Conservation (phyloP, 495 filamentous ascomycete species). For the Aspergillus wentii region DNA sequence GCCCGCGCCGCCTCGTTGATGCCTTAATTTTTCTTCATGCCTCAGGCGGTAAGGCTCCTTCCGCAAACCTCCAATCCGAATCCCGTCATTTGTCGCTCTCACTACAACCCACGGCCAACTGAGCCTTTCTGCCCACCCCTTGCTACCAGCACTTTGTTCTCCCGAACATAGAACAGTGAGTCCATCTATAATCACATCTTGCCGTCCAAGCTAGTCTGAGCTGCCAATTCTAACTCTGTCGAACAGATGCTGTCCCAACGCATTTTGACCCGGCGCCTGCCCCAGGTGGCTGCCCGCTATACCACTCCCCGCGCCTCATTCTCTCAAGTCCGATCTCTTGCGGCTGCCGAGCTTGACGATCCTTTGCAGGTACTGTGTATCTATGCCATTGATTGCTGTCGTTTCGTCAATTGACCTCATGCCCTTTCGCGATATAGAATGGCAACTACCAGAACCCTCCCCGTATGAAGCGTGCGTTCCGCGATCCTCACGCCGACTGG, state of each 20-base stretch:
- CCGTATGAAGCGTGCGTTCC: conserved; percentile 73
- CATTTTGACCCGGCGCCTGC: conserved; percentile 46
- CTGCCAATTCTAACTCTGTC: too few species aligned
- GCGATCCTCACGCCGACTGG: conserved; percentile 92
- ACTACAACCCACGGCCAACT: conserved; percentile 19
- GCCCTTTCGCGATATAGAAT: conserved; percentile 52
- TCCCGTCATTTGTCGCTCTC: conserved; percentile 28
- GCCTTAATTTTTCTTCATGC: conserved; percentile 16
- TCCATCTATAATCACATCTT: not conserved
- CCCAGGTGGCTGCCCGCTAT: conserved; percentile 39
- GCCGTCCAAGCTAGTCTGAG: conserved; percentile 9
- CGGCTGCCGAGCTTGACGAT: conserved; percentile 63
- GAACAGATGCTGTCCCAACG: conserved; percentile 65
- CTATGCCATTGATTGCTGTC: conserved; percentile 2
- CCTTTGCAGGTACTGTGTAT: conserved; percentile 65
- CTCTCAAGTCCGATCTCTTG: conserved; percentile 46
- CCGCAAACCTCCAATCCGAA: conserved; percentile 28
- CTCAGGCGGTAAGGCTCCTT: conserved; percentile 13
- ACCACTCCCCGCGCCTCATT: conserved; percentile 49
- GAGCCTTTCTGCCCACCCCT: conserved; percentile 11
- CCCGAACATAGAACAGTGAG: conserved; percentile 30
- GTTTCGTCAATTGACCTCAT: conserved; percentile 11
- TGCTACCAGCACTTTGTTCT: conserved; percentile 22
- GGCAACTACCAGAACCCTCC: conserved; percentile 90
- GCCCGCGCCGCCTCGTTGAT: conserved; percentile 14